A percentile compares a stretch with the other conserved stretches of the same genome.
These are phyloP conservation scores for Metschnikowia reukaufii DNA, from an alignment of 805 yeast species.

Conservation along the genomic window DNA sequence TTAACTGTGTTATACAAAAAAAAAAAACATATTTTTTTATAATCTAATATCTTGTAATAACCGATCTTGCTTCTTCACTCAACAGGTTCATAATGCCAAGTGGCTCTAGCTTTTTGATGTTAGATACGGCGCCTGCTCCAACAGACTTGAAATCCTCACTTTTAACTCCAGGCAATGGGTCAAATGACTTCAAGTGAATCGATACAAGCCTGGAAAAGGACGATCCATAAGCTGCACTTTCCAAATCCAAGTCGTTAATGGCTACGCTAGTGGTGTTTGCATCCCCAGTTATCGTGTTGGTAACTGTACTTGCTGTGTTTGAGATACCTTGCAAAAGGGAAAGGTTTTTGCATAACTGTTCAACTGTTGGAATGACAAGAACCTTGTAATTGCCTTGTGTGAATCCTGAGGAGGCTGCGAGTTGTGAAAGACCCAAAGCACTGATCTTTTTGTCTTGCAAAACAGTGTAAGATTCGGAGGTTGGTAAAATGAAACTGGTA, in stretches of 20 bases:
- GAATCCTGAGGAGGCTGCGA: slow-evolving; percentile 32
- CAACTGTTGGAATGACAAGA: slow-evolving; percentile 29
- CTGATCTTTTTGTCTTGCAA: slow-evolving; percentile 56
- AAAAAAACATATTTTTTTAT: neutral
- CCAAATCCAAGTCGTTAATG: slow-evolving; percentile 53
- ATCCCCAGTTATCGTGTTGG: slow-evolving; percentile 20
- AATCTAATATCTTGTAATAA: slow-evolving; percentile 11
- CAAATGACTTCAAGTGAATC: slow-evolving; percentile 59
- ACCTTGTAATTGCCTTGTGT: slow-evolving; percentile 21
- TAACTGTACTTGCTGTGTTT: slow-evolving; percentile 18
- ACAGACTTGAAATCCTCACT: slow-evolving; percentile 35
- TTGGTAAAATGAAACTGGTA: slow-evolving; percentile 52
- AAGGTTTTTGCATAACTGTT: slow-evolving; percentile 34
- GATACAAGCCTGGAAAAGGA: slow-evolving; percentile 72
- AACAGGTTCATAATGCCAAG: slow-evolving; percentile 29
- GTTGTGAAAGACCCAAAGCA: slow-evolving; percentile 49
- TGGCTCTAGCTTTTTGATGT: slow-evolving; percentile 28
- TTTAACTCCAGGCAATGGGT: slow-evolving; percentile 62
- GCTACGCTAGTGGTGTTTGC: slow-evolving; percentile 29
- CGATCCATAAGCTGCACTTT: slow-evolving; percentile 79
- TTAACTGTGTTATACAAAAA: neutral
- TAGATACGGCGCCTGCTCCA: slow-evolving; percentile 26
- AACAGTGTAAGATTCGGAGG: slow-evolving; percentile 48
- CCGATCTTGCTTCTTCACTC: slow-evolving; percentile 19
- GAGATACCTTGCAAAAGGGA: slow-evolving; percentile 30